Percentiles rank a stretch among this genome's conserved stretches.
phyloP scores from a whole-genome alignment of 2,329 filamentous ascomycete species.

The Pseudonectria buxi region DNA sequence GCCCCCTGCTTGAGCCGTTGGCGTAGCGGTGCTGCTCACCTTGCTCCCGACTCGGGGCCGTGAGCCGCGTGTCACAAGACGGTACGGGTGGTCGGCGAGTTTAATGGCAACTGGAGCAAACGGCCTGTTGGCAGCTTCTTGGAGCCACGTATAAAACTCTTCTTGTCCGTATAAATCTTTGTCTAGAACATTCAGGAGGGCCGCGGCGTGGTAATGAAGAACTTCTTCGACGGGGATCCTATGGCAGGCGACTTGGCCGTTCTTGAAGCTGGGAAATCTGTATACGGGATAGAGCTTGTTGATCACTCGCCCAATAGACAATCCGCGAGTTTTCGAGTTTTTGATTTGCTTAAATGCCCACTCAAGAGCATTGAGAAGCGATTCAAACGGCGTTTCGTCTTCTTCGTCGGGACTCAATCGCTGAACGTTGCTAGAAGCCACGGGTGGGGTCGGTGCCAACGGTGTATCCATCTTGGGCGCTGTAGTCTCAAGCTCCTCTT shows the following conservation, averaged over 20 bases:
- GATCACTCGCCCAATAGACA: background rate
- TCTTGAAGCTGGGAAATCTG: conserved; percentile 11
- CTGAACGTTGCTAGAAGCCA: no score
- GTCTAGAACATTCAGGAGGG: conserved; percentile 31
- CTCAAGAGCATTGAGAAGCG: conserved; percentile 22
- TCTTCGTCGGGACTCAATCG: background rate
- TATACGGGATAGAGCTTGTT: background rate
- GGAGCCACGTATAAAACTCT: conserved; percentile 29
- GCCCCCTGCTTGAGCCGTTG: conserved; percentile 1
- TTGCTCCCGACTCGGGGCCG: conserved; percentile 6
- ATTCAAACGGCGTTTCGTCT: conserved; percentile 20
- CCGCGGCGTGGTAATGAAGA: conserved; percentile 37
- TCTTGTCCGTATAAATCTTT: conserved; percentile 26
- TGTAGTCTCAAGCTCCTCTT: conserved; percentile 1
- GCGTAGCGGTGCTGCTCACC: background rate
- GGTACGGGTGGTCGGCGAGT: conserved; percentile 23
- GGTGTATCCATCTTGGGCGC: background rate
- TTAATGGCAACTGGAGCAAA: conserved; percentile 24
- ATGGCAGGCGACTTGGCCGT: conserved; percentile 28
- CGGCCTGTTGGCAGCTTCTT: conserved; percentile 18
- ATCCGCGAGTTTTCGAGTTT: background rate
- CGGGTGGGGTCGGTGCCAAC: background rate
- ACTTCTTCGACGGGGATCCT: conserved; percentile 36
- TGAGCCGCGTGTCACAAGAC: conserved; percentile 17
- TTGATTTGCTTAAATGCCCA: conserved; percentile 8